Evolutionary conservation across 805 yeast species (phyloP).

Genomic region (Candida koratica): DNA sequence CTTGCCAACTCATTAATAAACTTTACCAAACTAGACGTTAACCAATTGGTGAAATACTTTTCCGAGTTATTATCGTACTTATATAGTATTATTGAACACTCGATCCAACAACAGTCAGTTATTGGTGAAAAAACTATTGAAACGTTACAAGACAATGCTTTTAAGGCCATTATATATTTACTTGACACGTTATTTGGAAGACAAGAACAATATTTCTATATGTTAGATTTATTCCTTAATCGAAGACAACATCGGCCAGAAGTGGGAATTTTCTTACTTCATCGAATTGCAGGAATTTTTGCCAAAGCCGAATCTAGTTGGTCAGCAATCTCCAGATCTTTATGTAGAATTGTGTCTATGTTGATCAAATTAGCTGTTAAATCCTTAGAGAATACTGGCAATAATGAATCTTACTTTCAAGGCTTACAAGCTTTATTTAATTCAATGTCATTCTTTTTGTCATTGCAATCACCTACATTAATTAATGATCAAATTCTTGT

Average conservation of each 20-base stretch:
- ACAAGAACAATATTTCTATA: constrained; percentile 57
- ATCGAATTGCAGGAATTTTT: constrained; percentile 45
- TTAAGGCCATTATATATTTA: constrained; percentile 57
- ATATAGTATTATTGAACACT: constrained; percentile 28
- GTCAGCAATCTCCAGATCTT: constrained; percentile 60
- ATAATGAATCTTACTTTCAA: constrained; percentile 26
- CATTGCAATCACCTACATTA: constrained; percentile 43
- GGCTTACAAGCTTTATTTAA: constrained; percentile 33
- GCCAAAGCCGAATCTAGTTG: constrained; percentile 50
- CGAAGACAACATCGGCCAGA: constrained; percentile 38
- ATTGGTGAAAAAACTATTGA: constrained; percentile 18
- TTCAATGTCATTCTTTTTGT: constrained; percentile 43
- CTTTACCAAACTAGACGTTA: constrained; percentile 51
- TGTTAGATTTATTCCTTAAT: constrained; percentile 49
- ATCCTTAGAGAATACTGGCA: constrained; percentile 19
- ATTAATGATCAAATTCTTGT: constrained; percentile 61
- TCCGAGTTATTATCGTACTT: constrained; percentile 47
- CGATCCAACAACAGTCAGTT: constrained; percentile 22
- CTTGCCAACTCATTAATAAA: constrained; percentile 46
- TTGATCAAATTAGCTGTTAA: constrained; percentile 40
- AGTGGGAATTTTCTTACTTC: constrained; percentile 50
- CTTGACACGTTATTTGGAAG: constrained; percentile 62
- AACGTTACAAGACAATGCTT: constrained; percentile 34
- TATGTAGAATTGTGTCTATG: constrained; percentile 56
- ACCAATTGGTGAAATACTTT: constrained; percentile 56